These are phyloP conservation scores for Plantago elongata DNA, from an alignment of 257 asterid species.

Conservation along the genomic window DNA sequence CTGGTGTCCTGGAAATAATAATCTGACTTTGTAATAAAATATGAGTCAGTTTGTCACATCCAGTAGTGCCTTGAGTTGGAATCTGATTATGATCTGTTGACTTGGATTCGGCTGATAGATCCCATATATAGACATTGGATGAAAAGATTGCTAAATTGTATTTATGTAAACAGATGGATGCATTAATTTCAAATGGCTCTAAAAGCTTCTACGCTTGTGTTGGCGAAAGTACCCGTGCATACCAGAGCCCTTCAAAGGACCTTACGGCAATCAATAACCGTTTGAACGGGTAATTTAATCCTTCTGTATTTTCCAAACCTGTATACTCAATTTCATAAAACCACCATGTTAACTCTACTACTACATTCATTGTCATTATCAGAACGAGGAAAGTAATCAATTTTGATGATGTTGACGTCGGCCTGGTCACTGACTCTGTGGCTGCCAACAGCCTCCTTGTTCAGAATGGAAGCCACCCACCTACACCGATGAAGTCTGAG, in stretches of 20 bases:
- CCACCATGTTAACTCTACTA: not conserved
- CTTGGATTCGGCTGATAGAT: no score
- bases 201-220: constrained; percentile 96
- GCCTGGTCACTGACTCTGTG: constrained; percentile 81
- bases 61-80: no score
- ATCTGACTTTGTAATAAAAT: no score
- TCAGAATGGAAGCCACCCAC: constrained; percentile 50
- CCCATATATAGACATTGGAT: no score
- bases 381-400: constrained; percentile 70
- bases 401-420: constrained; percentile 76
- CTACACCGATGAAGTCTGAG: constrained; percentile 57
- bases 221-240: constrained; percentile 97
- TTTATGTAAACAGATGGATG: constrained; percentile 70
- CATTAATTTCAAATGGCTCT: constrained; percentile 75
- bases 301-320: not conserved
- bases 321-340: not conserved
- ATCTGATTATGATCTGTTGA: no score
- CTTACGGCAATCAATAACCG: constrained; percentile 80
- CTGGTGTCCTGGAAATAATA: no score
- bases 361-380: constrained; percentile 19
- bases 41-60: no score
- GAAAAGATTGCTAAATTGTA: not conserved
- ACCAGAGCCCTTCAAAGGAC: constrained; percentile 98
- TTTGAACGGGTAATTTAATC: constrained; percentile 62
- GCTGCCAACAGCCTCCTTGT: constrained; percentile 71